These are phyloP conservation scores for Erythrophleum ivorense DNA, from an alignment of 331 rosid species.

Conservation along the genomic window DNA sequence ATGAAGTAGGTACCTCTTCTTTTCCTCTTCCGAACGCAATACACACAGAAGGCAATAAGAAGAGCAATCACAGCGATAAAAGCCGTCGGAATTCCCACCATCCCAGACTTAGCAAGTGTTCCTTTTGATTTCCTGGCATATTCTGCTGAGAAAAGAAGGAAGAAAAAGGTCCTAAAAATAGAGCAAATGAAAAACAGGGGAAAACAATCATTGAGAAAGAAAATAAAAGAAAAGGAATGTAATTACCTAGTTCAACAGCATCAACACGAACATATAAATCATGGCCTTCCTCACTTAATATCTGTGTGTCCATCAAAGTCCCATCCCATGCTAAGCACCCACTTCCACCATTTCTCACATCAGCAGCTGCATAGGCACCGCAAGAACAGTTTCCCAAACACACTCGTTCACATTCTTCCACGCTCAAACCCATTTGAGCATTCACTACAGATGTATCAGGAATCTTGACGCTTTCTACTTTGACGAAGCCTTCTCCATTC, in stretches of 20 bases:
- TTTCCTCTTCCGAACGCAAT: slow-evolving; percentile 1
- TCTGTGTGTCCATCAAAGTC: slow-evolving; percentile 43
- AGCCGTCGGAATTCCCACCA: slow-evolving; percentile 25
- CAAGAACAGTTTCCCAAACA: slow-evolving; percentile 65
- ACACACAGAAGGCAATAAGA: slow-evolving; percentile 13
- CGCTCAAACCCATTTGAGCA: slow-evolving; percentile 26
- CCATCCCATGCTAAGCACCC: slow-evolving; percentile 71
- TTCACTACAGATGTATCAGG: slow-evolving; percentile 52
- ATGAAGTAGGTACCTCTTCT: not conserved
- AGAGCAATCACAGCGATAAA: slow-evolving; percentile 27
- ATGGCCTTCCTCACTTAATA: not conserved
- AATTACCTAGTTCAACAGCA: slow-evolving; percentile 48
- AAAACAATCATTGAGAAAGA: not conserved
- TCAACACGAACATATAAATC: slow-evolving; percentile 60
- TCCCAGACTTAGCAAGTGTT: slow-evolving; percentile 17
- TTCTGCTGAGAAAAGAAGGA: slow-evolving; percentile 39
- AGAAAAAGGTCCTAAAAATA: not conserved
- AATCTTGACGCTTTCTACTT: slow-evolving; percentile 43
- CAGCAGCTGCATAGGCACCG: slow-evolving; percentile 50
- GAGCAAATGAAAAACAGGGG: not conserved
- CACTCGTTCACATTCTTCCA: slow-evolving; percentile 43
- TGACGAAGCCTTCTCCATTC: slow-evolving; percentile 58
- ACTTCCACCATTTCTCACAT: slow-evolving; percentile 44
- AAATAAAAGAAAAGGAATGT: not conserved
- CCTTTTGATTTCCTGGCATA: slow-evolving; percentile 24